A percentile compares a stretch with the other conserved stretches of the same genome.
Conservation (phyloP, 2,329 filamentous ascomycete species). For the Aureobasidium sp. region DNA sequence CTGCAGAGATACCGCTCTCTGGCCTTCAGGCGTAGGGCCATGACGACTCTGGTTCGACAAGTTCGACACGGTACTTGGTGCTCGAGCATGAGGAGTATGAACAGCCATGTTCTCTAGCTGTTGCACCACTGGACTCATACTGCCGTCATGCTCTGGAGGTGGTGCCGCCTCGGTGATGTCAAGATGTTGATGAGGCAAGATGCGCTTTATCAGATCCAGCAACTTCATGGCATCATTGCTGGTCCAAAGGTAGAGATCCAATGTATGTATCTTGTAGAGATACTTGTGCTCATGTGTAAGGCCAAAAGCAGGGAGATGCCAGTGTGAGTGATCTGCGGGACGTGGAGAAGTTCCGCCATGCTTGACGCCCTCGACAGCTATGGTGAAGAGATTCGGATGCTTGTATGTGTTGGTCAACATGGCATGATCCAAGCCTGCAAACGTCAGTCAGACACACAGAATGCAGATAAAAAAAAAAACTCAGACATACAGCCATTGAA, state of each 20-base stretch:
- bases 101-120: conserved; percentile 66
- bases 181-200: conserved; percentile 55
- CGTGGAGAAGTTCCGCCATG: conserved; percentile 33
- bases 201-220: conserved; percentile 58
- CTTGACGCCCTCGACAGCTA: conserved; percentile 50
- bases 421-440: conserved; percentile 58
- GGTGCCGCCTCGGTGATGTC: conserved; percentile 55
- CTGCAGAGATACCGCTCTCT: not conserved
- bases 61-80: conserved; percentile 27
- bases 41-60: conserved; percentile 25
- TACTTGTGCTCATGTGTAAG: conserved; percentile 69
- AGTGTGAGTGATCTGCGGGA: conserved; percentile 48
- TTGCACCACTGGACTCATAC: conserved; percentile 64
- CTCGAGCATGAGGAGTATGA: conserved; percentile 46
- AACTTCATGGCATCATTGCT: conserved; percentile 64
- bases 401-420: conserved; percentile 65
- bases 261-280: conserved; percentile 66
- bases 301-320: conserved; percentile 70
- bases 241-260: conserved; percentile 77
- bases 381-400: conserved; percentile 63
- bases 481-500: conserved; percentile 64
- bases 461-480: not conserved
- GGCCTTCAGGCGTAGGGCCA: conserved; percentile 23
- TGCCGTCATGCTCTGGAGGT: conserved; percentile 43
- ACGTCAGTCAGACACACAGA: not conserved